phyloP scores from a whole-genome alignment of 2,329 filamentous ascomycete genomes.

The Hypoxylon sp. region DNA sequence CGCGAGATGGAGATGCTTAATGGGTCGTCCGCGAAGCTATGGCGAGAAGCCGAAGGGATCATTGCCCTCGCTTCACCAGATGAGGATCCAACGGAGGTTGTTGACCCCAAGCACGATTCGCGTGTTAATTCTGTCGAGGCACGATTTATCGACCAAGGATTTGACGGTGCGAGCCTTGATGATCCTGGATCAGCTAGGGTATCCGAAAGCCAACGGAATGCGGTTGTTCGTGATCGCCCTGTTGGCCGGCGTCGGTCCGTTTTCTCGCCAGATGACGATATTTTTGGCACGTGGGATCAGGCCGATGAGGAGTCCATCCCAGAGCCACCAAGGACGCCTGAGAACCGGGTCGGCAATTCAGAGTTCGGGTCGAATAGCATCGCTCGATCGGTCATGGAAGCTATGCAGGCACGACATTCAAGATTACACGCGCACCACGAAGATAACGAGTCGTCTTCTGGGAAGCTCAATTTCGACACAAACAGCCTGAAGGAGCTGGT shows the following conservation, averaged over 20 bases:
- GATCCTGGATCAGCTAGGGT: slow-evolving; percentile 55
- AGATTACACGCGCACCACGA: slow-evolving; percentile 55
- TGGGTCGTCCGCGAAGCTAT: slow-evolving; percentile 71
- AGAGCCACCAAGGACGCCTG: slow-evolving; percentile 57
- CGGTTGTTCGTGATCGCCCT: slow-evolving; percentile 67
- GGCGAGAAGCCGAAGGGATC: slow-evolving; percentile 87
- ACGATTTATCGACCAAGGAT: slow-evolving; percentile 60
- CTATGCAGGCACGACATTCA: slow-evolving; percentile 69
- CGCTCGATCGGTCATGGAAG: slow-evolving; percentile 72
- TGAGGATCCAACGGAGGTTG: slow-evolving; percentile 64
- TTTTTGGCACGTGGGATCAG: slow-evolving; percentile 68
- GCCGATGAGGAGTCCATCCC: slow-evolving; percentile 54
- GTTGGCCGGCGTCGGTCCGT: slow-evolving; percentile 69
- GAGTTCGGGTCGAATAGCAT: slow-evolving; percentile 61
- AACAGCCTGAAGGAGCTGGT: slow-evolving; percentile 76
- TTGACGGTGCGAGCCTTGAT: slow-evolving; percentile 61
- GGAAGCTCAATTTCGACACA: slow-evolving; percentile 75
- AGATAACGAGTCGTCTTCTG: slow-evolving; percentile 55
- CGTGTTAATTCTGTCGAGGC: slow-evolving; percentile 59
- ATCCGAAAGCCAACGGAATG: slow-evolving; percentile 60
- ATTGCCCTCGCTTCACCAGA: slow-evolving; percentile 84
- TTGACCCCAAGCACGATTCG: slow-evolving; percentile 55
- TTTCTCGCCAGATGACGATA: slow-evolving; percentile 74
- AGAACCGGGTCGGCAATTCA: slow-evolving; percentile 52
- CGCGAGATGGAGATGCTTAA: slow-evolving; percentile 74